These are phyloP conservation scores for Rosa persica DNA, from an alignment of 306 rosid species.

Conservation along the genomic window DNA sequence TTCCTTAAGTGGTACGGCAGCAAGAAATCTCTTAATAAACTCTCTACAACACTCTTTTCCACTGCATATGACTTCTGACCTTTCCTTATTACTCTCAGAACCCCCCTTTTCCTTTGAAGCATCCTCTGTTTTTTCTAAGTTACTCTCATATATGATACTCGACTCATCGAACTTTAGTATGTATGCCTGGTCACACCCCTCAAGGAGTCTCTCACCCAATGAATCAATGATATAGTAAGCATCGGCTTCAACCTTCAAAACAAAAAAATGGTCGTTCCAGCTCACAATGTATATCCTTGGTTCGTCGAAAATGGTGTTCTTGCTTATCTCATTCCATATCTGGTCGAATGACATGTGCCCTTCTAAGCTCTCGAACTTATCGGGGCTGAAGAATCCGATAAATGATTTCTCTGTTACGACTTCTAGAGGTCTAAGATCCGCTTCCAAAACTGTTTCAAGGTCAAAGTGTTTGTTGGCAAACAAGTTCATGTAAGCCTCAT, in stretches of 20 bases:
- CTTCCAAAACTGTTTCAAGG: constrained; percentile 67
- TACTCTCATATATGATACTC: constrained; percentile 37
- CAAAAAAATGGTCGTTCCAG: constrained; percentile 92
- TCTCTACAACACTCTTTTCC: constrained; percentile 87
- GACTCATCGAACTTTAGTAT: constrained; percentile 65
- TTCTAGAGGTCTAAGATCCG: constrained; percentile 48
- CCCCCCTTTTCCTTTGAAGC: constrained; percentile 2
- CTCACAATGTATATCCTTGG: constrained; percentile 69
- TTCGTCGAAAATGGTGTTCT: not conserved
- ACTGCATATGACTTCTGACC: constrained; percentile 28
- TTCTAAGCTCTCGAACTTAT: constrained; percentile 63
- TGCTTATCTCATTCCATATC: constrained; percentile 59
- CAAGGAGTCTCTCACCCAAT: constrained; percentile 65
- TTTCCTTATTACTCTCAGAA: not conserved
- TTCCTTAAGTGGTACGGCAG: constrained; percentile 51
- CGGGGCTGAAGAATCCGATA: constrained; percentile 72
- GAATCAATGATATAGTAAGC: constrained; percentile 75
- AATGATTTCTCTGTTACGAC: constrained; percentile 52
- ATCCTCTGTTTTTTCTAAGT: constrained; percentile 8
- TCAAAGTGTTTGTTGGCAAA: constrained; percentile 78
- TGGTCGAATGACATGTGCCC: constrained; percentile 72
- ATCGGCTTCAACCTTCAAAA: constrained; percentile 56
- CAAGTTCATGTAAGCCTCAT: constrained; percentile 31
- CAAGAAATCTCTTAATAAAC: constrained; percentile 68
- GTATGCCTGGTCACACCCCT: constrained; percentile 62